phyloP scores from a whole-genome alignment of 805 yeast species.

The Ogataea corticis region DNA sequence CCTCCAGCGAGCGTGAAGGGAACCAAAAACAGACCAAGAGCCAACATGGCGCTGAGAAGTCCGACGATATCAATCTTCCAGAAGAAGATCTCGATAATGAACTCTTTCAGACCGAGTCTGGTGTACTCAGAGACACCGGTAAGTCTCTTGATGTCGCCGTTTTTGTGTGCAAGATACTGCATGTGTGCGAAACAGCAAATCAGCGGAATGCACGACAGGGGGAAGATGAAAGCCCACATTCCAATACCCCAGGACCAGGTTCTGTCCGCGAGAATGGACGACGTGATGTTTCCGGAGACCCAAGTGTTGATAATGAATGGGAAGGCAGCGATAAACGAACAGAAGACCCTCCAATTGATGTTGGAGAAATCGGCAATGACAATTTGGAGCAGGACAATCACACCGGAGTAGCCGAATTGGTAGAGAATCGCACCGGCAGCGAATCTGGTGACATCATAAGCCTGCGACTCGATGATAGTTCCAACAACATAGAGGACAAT shows the following conservation, averaged over 20 bases:
- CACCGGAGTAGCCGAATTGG: slow-evolving; percentile 63
- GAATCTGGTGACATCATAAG: slow-evolving; percentile 54
- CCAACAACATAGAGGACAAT: slow-evolving; percentile 61
- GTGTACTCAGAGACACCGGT: slow-evolving; percentile 30
- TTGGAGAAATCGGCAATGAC: slow-evolving; percentile 66
- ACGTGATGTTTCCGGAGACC: slow-evolving; percentile 64
- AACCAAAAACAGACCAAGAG: slow-evolving; percentile 63
- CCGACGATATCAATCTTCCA: slow-evolving; percentile 72
- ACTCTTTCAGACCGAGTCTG: slow-evolving; percentile 33
- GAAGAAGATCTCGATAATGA: slow-evolving; percentile 44
- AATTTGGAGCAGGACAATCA: slow-evolving; percentile 54
- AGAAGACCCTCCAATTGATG: slow-evolving; percentile 69
- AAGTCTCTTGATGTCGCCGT: slow-evolving; percentile 50
- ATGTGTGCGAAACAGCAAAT: slow-evolving; percentile 54
- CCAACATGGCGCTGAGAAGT: slow-evolving; percentile 51
- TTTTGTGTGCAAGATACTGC: slow-evolving; percentile 51
- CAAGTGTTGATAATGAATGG: slow-evolving; percentile 80
- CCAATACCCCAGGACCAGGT: slow-evolving; percentile 76
- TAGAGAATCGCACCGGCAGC: slow-evolving; percentile 66
- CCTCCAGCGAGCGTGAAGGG: slow-evolving; percentile 83
- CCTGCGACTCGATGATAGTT: slow-evolving; percentile 62
- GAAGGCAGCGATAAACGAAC: slow-evolving; percentile 64
- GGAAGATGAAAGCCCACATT: slow-evolving; percentile 79
- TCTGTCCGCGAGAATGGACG: slow-evolving; percentile 34
- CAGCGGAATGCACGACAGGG: slow-evolving; percentile 63